These are phyloP conservation scores for Wickerhamomyces rabaulensis DNA, from an alignment of 805 yeast genomes.

Conservation along the genomic window DNA sequence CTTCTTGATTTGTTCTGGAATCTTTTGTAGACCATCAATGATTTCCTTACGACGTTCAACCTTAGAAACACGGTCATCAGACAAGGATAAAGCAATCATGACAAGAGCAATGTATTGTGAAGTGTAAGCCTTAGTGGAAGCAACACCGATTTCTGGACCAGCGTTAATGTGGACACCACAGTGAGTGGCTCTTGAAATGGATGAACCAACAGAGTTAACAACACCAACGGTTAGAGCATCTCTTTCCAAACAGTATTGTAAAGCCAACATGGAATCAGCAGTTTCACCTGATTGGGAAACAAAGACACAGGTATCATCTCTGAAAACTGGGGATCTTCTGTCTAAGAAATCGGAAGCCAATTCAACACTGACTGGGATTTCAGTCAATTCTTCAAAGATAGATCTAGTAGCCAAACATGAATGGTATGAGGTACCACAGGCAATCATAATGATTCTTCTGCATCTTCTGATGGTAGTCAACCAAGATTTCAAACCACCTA, in stretches of 20 bases:
- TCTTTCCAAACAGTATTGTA: constrained; percentile 91
- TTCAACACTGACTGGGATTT: constrained; percentile 89
- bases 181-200: constrained; percentile 93
- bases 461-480: constrained; percentile 88
- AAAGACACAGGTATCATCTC: constrained; percentile 96
- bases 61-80: constrained; percentile 84
- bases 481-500: constrained; percentile 87
- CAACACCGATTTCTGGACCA: constrained; percentile 99
- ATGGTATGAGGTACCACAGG: constrained; percentile 99
- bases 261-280: constrained; percentile 93
- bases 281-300: constrained; percentile 99
- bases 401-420: constrained; percentile 97
- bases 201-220: constrained; percentile 95
- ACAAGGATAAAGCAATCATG: constrained; percentile 92
- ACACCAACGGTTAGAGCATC: constrained; percentile 98
- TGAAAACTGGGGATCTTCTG: constrained; percentile 92
- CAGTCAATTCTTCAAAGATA: constrained; percentile 92
- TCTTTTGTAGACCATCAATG: constrained; percentile 75
- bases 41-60: constrained; percentile 75
- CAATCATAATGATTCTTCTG: constrained; percentile 94
- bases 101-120: constrained; percentile 96
- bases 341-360: constrained; percentile 94
- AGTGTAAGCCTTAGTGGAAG: constrained; percentile 97
- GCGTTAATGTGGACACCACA: constrained; percentile 99
- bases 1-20: constrained; percentile 79